Conservation (phyloP, 2,329 filamentous ascomycete genomes). For the Ceratocystis albifundus region DNA sequence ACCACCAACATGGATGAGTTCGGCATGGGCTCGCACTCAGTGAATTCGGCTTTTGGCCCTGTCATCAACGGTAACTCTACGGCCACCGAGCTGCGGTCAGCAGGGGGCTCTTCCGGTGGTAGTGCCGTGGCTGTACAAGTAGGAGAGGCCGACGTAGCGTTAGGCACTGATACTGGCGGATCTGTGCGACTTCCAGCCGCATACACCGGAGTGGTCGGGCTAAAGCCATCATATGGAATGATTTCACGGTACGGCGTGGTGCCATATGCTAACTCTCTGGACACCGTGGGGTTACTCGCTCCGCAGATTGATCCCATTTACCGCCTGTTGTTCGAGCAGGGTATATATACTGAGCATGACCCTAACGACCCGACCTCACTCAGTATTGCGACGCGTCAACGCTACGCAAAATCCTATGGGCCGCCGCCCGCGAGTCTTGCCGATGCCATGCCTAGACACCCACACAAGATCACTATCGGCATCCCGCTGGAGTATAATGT, state of each 20-base stretch:
- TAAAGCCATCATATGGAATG: conserved; percentile 85
- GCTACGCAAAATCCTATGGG: conserved; percentile 32
- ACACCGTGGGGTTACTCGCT: conserved; percentile 73
- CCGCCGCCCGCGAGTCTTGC: conserved; percentile 33
- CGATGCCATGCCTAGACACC: conserved; percentile 23
- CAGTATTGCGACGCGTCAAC: conserved; percentile 41
- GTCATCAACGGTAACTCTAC: conserved; percentile 44
- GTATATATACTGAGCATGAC: conserved; percentile 48
- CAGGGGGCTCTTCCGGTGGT: conserved; percentile 84
- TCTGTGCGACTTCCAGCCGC: conserved; percentile 79
- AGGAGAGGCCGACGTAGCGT: conserved; percentile 47
- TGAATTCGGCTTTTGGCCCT: conserved; percentile 54
- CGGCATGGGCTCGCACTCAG: conserved; percentile 83
- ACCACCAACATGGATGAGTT: conserved; percentile 96
- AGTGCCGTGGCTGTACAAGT: conserved; percentile 74
- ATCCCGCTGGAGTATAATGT: conserved; percentile 77
- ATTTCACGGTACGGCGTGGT: conserved; percentile 77
- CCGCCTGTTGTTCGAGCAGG: conserved; percentile 40
- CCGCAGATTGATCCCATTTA: conserved; percentile 41
- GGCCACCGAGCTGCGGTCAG: conserved; percentile 42
- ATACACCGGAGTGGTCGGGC: conserved; percentile 71
- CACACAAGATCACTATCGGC: conserved; percentile 39
- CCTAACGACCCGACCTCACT: conserved; percentile 64
- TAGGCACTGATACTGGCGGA: conserved; percentile 90
- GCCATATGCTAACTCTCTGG: conserved; percentile 83